These are phyloP conservation scores for Kwoniella sp. DNA, from an alignment of 768 basidiomycete genomes.

Conservation along the genomic window DNA sequence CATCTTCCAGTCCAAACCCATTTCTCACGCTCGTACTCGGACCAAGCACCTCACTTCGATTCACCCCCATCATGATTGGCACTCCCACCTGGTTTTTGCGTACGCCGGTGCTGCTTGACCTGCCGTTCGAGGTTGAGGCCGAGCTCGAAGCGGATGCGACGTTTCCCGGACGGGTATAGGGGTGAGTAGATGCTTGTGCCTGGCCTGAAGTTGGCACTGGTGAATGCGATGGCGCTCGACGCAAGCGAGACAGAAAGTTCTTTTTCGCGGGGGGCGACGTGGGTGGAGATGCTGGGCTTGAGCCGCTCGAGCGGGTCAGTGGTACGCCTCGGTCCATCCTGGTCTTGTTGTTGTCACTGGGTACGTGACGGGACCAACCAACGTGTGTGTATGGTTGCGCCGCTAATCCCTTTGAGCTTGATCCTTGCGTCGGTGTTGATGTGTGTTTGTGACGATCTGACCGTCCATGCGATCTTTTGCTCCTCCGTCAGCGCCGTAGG, in stretches of 20 bases:
- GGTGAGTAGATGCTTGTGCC: too few species aligned
- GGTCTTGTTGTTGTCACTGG: too few species aligned
- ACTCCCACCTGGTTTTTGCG: constrained; percentile 15
- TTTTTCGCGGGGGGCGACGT: neutral
- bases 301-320: neutral
- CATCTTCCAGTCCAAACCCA: constrained; percentile 16
- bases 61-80: constrained; percentile 18
- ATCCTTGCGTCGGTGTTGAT: neutral
- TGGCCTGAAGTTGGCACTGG: neutral
- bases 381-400: too few species aligned
- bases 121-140: too few species aligned
- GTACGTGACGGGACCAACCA: too few species aligned
- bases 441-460: neutral
- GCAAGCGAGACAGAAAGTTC: constrained; percentile 4
- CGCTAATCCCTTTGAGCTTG: neutral
- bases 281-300: neutral
- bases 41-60: constrained; percentile 9
- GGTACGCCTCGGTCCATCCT: constrained; percentile 2
- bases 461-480: neutral
- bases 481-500: neutral
- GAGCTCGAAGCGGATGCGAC: neutral
- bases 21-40: constrained; percentile 6
- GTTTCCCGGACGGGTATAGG: neutral
- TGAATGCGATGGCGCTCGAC: constrained; percentile 3
- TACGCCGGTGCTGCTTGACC: too few species aligned